Base-by-base conservation (phyloP, 129 eudicot species). In the Pulicaria dysenterica region DNA sequence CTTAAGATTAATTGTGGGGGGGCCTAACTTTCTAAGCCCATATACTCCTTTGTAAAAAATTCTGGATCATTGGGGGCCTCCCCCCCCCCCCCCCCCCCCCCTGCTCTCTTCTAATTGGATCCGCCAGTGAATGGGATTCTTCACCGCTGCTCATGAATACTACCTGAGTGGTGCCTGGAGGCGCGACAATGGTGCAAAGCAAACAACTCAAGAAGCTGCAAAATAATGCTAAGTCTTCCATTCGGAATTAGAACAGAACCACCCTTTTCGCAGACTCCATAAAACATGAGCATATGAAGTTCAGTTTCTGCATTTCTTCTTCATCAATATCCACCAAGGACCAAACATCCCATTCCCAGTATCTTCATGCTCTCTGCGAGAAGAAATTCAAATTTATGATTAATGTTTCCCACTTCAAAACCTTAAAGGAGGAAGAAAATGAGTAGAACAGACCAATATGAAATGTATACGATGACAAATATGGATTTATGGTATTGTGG, bases 221-320 rank as follows among this genome's bases (percentile, higher is more conserved):
- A 70, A 54, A 93, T 16, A 16, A 87, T 78, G 70, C 86, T 87
- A 70, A 90, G 77, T 45, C 89, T 84, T 60, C 95, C 96, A 55
- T 82, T 78, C 31, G 98, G 95, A 76, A 93, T 81, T 44, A 93
- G 58, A 48, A 93, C 96, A 31, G 98, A 93, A 67, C 98, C 96
- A 73, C 96, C 98, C 38, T 83, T 63, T 74, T 83, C 48, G 85
- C 63, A 61, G 96, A 85, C 49, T 87, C 83, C 51, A 90, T 40
- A 17, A 82, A 67, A 73, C 87, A 93, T 16, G 88, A 84, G 70
- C 88, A 81, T 74, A 93, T 69, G 69, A 81, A 93, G 62, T 85
- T 77, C 67, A 93, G 74, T 81, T 87, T 93, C 77, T 87, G 89
- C 70, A 69, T 75, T 81, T 93, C 98, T 67, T 89, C 92, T 8